Conservation (phyloP, 306 rosid species). For the Vicia sativa region DNA sequence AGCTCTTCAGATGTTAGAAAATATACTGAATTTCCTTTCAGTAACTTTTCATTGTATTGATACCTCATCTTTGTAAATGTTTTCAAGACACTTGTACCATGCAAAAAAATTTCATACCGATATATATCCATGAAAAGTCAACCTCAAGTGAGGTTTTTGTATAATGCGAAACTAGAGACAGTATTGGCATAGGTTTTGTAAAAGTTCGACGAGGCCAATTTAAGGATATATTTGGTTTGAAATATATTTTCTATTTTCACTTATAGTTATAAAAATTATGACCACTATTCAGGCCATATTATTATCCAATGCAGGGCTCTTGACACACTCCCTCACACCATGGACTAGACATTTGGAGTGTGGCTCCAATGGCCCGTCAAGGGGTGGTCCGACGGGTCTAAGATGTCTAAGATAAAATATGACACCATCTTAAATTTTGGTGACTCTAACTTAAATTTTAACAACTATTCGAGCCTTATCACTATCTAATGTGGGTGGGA, state of each 20-base stretch:
- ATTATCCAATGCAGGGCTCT: background rate
- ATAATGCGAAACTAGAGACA: background rate
- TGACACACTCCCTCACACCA: background rate
- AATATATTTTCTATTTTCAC: background rate
- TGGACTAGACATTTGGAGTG: background rate
- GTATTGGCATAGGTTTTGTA: background rate
- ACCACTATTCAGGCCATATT: background rate
- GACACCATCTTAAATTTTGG: background rate
- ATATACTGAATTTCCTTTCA: constrained; percentile 5
- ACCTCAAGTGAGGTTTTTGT: constrained; percentile 14
- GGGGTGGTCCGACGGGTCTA: background rate
- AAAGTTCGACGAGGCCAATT: background rate
- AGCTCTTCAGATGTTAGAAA: constrained; percentile 6
- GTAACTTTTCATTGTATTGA: background rate
- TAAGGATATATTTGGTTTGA: background rate
- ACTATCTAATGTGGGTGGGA: background rate
- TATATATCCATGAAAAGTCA: constrained; percentile 24
- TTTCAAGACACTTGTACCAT: background rate
- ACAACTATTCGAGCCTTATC: background rate
- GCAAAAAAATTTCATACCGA: background rate
- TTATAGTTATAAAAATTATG: background rate
- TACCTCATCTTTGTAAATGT: background rate
- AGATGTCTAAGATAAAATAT: background rate
- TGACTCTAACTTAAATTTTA: background rate
- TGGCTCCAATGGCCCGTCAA: background rate